These are phyloP conservation scores for Hortiboletus flavorubellus DNA, from an alignment of 768 basidiomycete genomes.

Conservation along the genomic window DNA sequence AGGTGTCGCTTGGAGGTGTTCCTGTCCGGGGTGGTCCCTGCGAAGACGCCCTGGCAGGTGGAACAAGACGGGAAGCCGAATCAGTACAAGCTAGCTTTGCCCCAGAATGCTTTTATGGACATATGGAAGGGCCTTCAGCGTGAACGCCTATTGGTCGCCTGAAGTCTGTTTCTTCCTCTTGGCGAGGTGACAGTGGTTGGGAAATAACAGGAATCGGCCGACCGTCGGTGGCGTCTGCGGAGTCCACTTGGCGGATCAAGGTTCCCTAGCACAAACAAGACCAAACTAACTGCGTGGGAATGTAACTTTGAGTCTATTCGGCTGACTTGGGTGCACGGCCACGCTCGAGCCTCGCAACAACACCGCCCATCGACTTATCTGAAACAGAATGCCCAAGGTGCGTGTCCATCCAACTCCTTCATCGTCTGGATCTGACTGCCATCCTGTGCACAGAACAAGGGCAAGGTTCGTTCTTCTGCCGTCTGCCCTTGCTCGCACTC, in stretches of 20 bases:
- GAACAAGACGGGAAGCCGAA: no score
- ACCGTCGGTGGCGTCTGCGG: no score
- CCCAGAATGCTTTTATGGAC: not conserved
- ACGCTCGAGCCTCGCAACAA: not conserved
- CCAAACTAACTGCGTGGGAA: no score
- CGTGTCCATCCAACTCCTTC: not conserved
- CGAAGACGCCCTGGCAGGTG: no score
- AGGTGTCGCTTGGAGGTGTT: no score
- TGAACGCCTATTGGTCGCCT: not conserved
- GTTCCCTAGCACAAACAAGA: no score
- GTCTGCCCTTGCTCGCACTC: not conserved
- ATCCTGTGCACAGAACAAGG: conserved; percentile 23
- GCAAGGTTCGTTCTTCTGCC: conserved; percentile 19
- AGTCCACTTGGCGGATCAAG: no score
- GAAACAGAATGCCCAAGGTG: conserved; percentile 25
- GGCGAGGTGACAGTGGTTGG: not conserved
- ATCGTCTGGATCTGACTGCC: not conserved
- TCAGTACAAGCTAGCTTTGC: not conserved
- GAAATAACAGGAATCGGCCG: no score
- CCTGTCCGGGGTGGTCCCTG: no score
- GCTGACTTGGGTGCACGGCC: conserved; percentile 13
- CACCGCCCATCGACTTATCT: not conserved
- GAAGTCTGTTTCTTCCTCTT: not conserved
- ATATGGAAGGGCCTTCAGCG: not conserved
- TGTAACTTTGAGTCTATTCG: not conserved